phyloP scores from a whole-genome alignment of 2,329 filamentous ascomycete species.

The Aspergillus oerlinghausenensis region DNA sequence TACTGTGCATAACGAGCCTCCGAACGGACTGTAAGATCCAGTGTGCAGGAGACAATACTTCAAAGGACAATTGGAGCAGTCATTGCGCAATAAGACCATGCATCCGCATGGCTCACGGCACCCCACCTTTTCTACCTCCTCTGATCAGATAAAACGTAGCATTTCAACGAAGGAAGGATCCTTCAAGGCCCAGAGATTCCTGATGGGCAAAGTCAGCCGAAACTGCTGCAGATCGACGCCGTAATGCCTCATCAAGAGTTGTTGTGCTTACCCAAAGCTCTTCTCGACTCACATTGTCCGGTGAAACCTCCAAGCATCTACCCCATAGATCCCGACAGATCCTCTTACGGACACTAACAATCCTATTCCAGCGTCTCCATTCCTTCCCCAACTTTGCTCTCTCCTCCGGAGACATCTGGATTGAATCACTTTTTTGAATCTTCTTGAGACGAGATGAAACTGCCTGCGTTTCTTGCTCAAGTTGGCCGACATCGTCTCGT shows the following conservation, averaged over 20 bases:
- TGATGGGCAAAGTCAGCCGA: conserved; percentile 10
- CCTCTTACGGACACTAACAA: conserved; percentile 40
- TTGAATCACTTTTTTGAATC: conserved; percentile 36
- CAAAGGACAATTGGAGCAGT: not conserved
- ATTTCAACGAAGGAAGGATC: conserved; percentile 20
- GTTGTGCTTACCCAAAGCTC: conserved; percentile 45
- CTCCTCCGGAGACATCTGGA: conserved; percentile 46
- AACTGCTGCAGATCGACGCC: conserved; percentile 6
- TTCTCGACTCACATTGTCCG: conserved; percentile 43
- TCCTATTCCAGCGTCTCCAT: conserved; percentile 42
- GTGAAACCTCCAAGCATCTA: conserved; percentile 44
- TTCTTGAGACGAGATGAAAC: conserved; percentile 39
- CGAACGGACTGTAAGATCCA: not conserved
- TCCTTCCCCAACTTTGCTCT: conserved; percentile 43
- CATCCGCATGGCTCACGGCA: not conserved
- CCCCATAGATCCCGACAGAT: conserved; percentile 51
- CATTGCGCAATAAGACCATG: not conserved
- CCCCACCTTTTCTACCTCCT: not conserved
- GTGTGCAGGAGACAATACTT: not conserved
- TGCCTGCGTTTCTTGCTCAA: conserved; percentile 44
- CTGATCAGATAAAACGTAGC: not conserved
- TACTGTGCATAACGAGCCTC: no score
- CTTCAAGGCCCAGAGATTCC: conserved; percentile 38
- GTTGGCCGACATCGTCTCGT: conserved; percentile 35
- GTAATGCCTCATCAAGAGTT: not conserved